Conservation (phyloP, 129 eudicot species). For the Logfia minima region DNA sequence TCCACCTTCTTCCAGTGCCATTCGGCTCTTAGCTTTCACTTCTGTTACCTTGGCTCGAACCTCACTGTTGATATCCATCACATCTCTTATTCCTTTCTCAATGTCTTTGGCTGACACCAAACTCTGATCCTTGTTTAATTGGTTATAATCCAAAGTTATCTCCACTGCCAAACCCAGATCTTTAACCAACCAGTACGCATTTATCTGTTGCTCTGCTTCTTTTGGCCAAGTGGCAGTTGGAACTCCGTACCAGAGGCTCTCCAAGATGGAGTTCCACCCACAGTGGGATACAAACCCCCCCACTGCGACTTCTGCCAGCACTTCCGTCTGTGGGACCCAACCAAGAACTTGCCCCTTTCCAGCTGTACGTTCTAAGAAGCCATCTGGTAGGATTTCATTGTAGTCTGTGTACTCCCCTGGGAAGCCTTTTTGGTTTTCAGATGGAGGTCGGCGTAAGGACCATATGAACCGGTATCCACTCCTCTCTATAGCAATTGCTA, state of each 20-base stretch:
- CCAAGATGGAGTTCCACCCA: conserved; percentile 52
- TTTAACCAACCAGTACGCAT: conserved; percentile 37
- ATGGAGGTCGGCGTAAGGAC: conserved; percentile 34
- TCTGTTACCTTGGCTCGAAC: conserved; percentile 21
- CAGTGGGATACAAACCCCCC: conserved; percentile 49
- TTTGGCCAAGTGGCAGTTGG: conserved; percentile 46
- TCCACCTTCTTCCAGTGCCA: conserved; percentile 27
- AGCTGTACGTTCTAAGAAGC: conserved; percentile 35
- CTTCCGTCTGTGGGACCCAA: conserved; percentile 43
- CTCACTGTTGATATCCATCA: conserved; percentile 26
- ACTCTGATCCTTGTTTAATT: neutral
- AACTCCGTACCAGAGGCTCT: conserved; percentile 41
- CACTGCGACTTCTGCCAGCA: conserved; percentile 27
- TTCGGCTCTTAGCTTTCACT: conserved; percentile 32
- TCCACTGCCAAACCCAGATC: conserved; percentile 42
- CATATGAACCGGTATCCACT: conserved; percentile 37
- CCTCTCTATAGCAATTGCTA: conserved; percentile 30
- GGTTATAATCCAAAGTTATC: conserved; percentile 34
- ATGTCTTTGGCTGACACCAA: conserved; percentile 27
- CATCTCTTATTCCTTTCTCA: conserved; percentile 34
- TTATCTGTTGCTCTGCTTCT: conserved; percentile 35
- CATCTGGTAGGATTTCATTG: conserved; percentile 26
- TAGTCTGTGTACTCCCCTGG: conserved; percentile 23
- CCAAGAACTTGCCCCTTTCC: conserved; percentile 37
- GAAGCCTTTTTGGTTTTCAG: conserved; percentile 2